Percentiles rank a stretch among this genome's conserved stretches.
These are phyloP conservation scores for Adansonia grandidieri DNA, from an alignment of 441 rosid species.

Conservation along the genomic window DNA sequence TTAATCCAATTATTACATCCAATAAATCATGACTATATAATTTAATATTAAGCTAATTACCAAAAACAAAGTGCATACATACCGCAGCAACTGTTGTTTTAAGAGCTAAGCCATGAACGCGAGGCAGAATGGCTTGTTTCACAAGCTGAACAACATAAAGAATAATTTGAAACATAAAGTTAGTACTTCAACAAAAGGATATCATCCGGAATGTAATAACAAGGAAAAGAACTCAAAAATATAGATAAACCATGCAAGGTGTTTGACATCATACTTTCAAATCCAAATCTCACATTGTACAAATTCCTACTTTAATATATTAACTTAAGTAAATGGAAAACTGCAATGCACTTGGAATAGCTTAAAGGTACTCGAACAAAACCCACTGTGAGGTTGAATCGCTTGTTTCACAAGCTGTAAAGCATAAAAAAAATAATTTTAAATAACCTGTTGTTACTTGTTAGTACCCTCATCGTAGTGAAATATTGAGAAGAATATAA, in stretches of 20 bases:
- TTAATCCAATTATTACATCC: conserved; percentile 5
- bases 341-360: too few species aligned
- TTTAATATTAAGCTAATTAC: neutral
- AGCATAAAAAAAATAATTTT: neutral
- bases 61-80: conserved; percentile 36
- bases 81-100: conserved; percentile 96
- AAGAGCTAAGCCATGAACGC: conserved; percentile 91
- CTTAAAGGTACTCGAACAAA: too few species aligned
- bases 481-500: neutral
- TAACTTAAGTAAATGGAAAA: too few species aligned
- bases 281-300: neutral
- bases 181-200: neutral
- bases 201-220: neutral
- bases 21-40: neutral
- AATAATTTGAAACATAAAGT: neutral
- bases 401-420: conserved; percentile 88
- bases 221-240: neutral
- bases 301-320: neutral
- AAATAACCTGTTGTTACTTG: neutral
- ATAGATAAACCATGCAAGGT: neutral
- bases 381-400: conserved; percentile 60
- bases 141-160: conserved; percentile 64
- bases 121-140: conserved; percentile 90
- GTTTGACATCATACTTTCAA: neutral
- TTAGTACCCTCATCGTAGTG: neutral